Percentiles rank a stretch among this genome's conserved stretches.
phyloP scores from a whole-genome alignment of 1,139 yeast genomes.

The Candida sanyaensis region DNA sequence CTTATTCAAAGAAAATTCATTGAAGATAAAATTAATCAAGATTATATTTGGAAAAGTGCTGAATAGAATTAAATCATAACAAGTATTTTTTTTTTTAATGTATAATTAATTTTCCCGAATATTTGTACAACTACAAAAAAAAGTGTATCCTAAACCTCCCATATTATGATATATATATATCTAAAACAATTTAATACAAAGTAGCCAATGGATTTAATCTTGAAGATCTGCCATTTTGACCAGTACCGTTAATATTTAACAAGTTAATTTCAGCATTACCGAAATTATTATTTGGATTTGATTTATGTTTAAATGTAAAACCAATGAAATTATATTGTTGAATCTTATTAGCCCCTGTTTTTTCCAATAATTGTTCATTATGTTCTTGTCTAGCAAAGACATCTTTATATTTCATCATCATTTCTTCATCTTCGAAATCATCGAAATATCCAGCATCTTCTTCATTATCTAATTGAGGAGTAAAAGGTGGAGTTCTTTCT shows the following conservation, averaged over 20 bases:
- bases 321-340: slow-evolving; percentile 76
- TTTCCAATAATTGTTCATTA: slow-evolving; percentile 78
- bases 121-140: no score
- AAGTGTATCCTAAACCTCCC: no score
- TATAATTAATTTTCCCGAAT: no score
- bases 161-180: not conserved
- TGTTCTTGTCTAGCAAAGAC: slow-evolving; percentile 89
- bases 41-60: slow-evolving; percentile 55
- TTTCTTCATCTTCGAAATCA: slow-evolving; percentile 93
- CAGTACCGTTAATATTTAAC: slow-evolving; percentile 24
- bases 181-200: slow-evolving; percentile 28
- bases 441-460: slow-evolving; percentile 99
- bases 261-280: slow-evolving; percentile 43
- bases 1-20: slow-evolving; percentile 49
- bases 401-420: slow-evolving; percentile 97
- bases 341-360: slow-evolving; percentile 39
- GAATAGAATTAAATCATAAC: no score
- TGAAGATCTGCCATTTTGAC: slow-evolving; percentile 23
- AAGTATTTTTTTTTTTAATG: not conserved
- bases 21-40: slow-evolving; percentile 48
- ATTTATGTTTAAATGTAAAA: slow-evolving; percentile 90
- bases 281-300: slow-evolving; percentile 59
- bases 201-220: slow-evolving; percentile 48
- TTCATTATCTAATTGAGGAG: slow-evolving; percentile 94
- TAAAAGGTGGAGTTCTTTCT: slow-evolving; percentile 82